phyloP scores from a whole-genome alignment of 2,329 filamentous ascomycete genomes.

The Sporothrix mexicana region DNA sequence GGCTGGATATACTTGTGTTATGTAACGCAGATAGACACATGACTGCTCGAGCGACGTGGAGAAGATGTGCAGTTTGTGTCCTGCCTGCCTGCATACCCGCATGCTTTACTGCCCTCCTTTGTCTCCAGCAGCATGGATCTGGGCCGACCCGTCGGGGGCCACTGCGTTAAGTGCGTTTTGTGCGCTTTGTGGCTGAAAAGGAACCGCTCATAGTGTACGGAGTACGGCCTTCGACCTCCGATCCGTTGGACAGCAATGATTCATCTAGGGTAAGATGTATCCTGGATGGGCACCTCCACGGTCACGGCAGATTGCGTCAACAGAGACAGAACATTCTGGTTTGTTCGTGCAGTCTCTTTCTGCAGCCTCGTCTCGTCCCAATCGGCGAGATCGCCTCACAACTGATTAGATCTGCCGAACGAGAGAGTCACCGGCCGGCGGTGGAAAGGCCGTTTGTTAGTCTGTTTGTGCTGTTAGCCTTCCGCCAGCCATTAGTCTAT shows the following conservation, averaged over 20 bases:
- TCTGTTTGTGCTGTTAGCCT: no score
- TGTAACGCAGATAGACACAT: neutral
- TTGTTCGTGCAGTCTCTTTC: neutral
- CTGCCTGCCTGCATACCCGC: no score
- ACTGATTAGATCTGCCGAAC: no score
- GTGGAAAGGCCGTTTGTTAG: neutral
- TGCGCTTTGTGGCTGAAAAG: neutral
- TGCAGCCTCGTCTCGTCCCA: no score
- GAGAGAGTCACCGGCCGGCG: conserved; percentile 6
- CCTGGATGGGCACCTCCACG: no score
- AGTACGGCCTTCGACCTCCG: neutral
- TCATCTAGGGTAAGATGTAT: no score
- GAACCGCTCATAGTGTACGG: neutral
- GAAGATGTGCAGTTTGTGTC: neutral
- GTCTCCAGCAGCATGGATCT: neutral
- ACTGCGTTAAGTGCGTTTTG: neutral
- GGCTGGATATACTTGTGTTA: neutral
- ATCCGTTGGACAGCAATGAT: neutral
- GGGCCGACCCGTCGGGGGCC: neutral
- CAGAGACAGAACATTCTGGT: neutral
- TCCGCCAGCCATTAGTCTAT: neutral
- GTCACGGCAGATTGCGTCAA: neutral
- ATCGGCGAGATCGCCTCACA: no score
- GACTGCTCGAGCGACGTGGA: no score
- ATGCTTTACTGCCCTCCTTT: neutral